Evolutionary conservation across 148 eudicot genomes (phyloP), one percentile per base, ranked within the genome.

Genomic region (Limonium bicolor): DNA sequence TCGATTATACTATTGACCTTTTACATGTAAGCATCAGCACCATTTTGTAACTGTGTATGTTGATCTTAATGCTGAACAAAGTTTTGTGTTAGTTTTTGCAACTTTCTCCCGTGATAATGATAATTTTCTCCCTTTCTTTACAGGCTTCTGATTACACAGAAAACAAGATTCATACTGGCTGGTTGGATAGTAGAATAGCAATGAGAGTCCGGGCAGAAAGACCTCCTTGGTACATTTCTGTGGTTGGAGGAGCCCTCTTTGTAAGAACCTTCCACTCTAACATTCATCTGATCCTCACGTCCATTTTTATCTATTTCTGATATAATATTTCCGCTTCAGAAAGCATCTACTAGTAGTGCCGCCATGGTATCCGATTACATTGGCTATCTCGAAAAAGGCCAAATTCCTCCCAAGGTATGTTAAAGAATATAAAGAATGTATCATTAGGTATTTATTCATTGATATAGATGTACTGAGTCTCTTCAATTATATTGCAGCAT

Each of bases 151-250:
- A 92, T 68, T 92, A 92, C 56, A 74, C 63, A 51, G 94, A 85
- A 46, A 92, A 92, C 55, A 85, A 78, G 61, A 85, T 92, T 57
- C 99, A 92, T 51, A 92, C 99, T 42, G 99, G 99, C 27, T 92
- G 99, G 99, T 67, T 92, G 53, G 99, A 92, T 53, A 85, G 99
- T 62, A 76, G 99, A 71, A 92, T 92, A 45, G 99, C 99, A 8
- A 92, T 92, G 99, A 71, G 99, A 56, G 99, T 92, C 49, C 76
- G 95, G 78, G 99, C 99, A 43, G 99, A 92, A 76, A 78, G 99
- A 67, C 99, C 99, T 41, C 88, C 99, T 41, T 92, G 99, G 99
- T 85, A 81, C 74, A 87, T 92, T 48, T 92, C 99, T 21, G 99
- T 92, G 45, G 95, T 85, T 41, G 99, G 99, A 61, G 99, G 99